Conservation (phyloP, 1,284 basidiomycete genomes). For the Malassezia arunalokei region DNA sequence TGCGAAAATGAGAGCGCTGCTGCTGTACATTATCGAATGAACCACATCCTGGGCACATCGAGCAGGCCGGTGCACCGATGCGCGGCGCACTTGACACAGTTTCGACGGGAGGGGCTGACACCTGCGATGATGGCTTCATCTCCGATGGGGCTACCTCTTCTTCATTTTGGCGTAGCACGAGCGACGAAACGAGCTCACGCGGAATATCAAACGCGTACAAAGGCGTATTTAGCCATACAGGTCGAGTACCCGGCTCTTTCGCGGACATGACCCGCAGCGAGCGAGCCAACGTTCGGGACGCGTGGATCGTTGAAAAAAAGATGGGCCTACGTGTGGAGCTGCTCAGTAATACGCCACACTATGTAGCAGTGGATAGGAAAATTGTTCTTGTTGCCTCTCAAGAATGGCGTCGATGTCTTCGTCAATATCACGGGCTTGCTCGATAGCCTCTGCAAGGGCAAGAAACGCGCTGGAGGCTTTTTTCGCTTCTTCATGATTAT, state of each 20-base stretch:
- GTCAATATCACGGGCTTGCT: conserved; percentile 71
- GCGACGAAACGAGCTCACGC: conserved; percentile 9
- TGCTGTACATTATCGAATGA: conserved; percentile 64
- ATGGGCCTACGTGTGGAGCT: neutral
- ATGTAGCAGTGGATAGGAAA: conserved; percentile 84
- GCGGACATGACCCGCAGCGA: neutral
- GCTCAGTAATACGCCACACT: conserved; percentile 50
- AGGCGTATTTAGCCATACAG: conserved; percentile 13
- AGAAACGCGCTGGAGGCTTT: conserved; percentile 91
- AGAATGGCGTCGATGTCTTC: conserved; percentile 79
- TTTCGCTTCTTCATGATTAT: conserved; percentile 94
- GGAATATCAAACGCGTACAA: conserved; percentile 33
- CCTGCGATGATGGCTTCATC: neutral
- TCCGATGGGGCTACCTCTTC: neutral
- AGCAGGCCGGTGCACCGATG: conserved; percentile 22
- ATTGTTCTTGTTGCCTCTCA: conserved; percentile 67
- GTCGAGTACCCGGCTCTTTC: neutral
- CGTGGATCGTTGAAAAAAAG: neutral
- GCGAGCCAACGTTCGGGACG: neutral
- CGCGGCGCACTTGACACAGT: neutral
- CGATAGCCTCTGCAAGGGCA: conserved; percentile 72
- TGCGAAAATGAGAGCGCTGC: conserved; percentile 75
- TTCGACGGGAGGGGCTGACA: neutral
- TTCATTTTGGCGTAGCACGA: conserved; percentile 19
- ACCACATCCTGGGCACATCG: conserved; percentile 47